These are phyloP conservation scores for Solanum etuberosum DNA, from an alignment of 257 asterid genomes.

Conservation along the genomic window DNA sequence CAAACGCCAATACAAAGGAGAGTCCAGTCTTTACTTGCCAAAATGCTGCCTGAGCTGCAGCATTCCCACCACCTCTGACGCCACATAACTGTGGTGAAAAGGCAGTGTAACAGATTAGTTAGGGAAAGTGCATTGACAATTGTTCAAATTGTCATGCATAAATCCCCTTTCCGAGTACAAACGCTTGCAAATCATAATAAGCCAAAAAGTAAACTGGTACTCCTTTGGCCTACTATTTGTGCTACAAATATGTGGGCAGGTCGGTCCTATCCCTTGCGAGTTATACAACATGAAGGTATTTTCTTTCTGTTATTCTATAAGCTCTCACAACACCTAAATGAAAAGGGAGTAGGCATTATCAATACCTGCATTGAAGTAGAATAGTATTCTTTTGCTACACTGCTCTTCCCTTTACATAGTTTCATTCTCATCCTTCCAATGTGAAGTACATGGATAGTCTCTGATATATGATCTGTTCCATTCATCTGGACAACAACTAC, in stretches of 20 bases:
- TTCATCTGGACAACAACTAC: conserved; percentile 73
- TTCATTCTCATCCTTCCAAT: conserved; percentile 89
- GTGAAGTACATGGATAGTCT: conserved; percentile 67
- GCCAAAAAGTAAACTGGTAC: not conserved
- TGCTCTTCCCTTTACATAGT: conserved; percentile 65
- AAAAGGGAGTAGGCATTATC: not conserved
- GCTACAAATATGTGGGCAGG: not conserved
- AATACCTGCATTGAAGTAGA: conserved; percentile 90
- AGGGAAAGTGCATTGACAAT: not conserved
- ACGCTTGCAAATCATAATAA: not conserved
- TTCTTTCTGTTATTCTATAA: not conserved
- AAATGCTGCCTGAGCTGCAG: conserved; percentile 85
- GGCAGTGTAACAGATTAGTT: not conserved
- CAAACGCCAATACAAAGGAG: conserved; percentile 73
- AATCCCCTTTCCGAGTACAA: not conserved
- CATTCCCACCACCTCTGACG: conserved; percentile 89
- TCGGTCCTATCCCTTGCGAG: not conserved
- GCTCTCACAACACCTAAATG: not conserved
- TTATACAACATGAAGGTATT: not conserved
- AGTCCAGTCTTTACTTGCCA: conserved; percentile 66
- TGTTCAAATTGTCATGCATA: not conserved
- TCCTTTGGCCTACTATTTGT: not conserved
- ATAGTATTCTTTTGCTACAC: conserved; percentile 65
- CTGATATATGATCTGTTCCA: conserved; percentile 50
- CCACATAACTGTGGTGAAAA: conserved; percentile 61